Percentiles rank a stretch among this genome's conserved stretches.
Evolutionary conservation across 2,329 filamentous ascomycete genomes (phyloP).

Genomic region (Cylindrodendrum hubeiense): DNA sequence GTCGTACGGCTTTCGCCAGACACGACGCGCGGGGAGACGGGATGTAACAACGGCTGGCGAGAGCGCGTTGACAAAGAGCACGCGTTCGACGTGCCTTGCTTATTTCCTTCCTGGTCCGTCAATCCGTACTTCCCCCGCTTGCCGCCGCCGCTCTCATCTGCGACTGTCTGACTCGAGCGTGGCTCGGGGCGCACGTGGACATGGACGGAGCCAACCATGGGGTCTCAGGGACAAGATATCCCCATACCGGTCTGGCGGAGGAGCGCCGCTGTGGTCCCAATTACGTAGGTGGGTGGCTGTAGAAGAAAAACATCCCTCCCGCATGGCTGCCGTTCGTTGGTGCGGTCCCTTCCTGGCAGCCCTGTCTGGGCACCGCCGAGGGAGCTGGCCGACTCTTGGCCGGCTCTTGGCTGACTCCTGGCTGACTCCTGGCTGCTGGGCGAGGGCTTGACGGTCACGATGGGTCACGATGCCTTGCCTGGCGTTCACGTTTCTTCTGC

Average conservation of each 20-base stretch:
- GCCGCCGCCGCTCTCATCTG: background rate
- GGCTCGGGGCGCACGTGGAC: constrained; percentile 24
- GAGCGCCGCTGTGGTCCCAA: constrained; percentile 2
- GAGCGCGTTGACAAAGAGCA: background rate
- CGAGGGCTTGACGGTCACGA: background rate
- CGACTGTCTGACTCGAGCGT: constrained; percentile 14
- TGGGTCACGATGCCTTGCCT: constrained; percentile 4
- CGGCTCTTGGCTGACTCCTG: too few species aligned
- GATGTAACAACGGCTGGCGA: background rate
- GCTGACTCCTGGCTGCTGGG: too few species aligned
- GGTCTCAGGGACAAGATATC: constrained; percentile 12
- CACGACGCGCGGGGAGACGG: background rate
- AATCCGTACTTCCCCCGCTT: background rate
- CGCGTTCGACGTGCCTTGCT: background rate
- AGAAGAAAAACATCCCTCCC: constrained; percentile 4
- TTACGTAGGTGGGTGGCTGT: constrained; percentile 24
- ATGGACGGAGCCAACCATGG: constrained; percentile 24
- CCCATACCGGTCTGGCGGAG: constrained; percentile 36
- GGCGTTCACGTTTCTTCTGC: constrained; percentile 19
- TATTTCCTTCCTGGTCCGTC: background rate
- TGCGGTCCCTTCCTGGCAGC: constrained; percentile 1
- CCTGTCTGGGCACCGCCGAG: background rate
- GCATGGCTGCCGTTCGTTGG: constrained; percentile 27
- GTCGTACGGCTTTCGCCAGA: constrained; percentile 7
- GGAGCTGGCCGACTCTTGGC: too few species aligned